Conservation (phyloP, 192 early-diverging fungal species). For the Backusella morwellensis region DNA sequence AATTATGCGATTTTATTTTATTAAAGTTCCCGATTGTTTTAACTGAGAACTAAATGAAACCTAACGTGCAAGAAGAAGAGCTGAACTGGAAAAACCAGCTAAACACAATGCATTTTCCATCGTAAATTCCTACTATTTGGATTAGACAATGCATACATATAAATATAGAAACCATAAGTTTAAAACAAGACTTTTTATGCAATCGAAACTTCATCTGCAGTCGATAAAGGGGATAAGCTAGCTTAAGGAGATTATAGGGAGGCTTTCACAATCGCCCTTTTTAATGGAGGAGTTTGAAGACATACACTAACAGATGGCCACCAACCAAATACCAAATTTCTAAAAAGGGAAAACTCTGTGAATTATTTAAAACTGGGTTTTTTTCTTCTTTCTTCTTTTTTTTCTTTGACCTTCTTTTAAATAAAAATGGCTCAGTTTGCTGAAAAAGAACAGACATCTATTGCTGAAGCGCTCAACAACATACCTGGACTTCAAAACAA, state of each 20-base stretch:
- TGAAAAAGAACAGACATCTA: not conserved
- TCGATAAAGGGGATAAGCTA: not conserved
- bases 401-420: not conserved
- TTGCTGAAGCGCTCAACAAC: not conserved
- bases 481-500: constrained; percentile 1
- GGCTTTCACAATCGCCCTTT: not conserved
- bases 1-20: not conserved
- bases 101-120: not conserved
- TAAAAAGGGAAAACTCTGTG: constrained; percentile 1
- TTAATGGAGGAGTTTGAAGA: not conserved
- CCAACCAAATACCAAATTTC: not conserved
- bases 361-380: not conserved
- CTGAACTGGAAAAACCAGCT: not conserved
- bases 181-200: not conserved
- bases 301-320: not conserved
- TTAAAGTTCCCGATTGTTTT: not conserved
- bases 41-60: not conserved
- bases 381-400: not conserved
- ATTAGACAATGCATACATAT: not conserved
- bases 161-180: not conserved
- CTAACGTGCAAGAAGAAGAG: not conserved
- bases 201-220: not conserved
- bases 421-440: not conserved
- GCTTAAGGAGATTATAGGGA: not conserved
- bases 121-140: not conserved